These are phyloP conservation scores for Zelopaecilomyces penicillatus DNA, from an alignment of 2,329 filamentous ascomycete genomes.

Conservation along the genomic window DNA sequence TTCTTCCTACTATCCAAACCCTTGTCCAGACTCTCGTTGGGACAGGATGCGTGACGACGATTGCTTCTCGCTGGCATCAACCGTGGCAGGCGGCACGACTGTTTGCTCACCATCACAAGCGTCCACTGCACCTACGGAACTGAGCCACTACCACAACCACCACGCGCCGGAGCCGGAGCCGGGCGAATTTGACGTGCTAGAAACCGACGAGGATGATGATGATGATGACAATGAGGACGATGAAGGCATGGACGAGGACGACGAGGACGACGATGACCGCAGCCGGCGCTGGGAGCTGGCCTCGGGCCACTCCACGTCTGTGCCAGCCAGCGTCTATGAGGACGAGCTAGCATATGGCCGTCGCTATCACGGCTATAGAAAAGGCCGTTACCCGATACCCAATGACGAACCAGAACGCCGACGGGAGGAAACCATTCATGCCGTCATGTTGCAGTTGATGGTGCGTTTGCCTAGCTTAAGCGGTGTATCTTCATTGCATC, in stretches of 20 bases:
- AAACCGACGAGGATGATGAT: slow-evolving; percentile 15
- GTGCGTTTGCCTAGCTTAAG: slow-evolving; percentile 13
- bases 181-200: no score
- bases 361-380: slow-evolving; percentile 35
- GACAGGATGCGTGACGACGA: slow-evolving; percentile 13
- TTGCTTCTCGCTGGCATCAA: slow-evolving; percentile 24
- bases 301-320: slow-evolving; percentile 24
- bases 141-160: slow-evolving; percentile 3
- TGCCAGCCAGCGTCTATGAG: slow-evolving; percentile 24
- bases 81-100: slow-evolving; percentile 16
- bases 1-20: neutral
- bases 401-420: slow-evolving; percentile 39
- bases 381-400: slow-evolving; percentile 37
- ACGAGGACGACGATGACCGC: slow-evolving; percentile 10
- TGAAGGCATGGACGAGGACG: slow-evolving; percentile 7
- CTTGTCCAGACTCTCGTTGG: slow-evolving; percentile 5
- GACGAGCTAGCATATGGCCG: slow-evolving; percentile 26
- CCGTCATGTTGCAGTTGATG: slow-evolving; percentile 35
- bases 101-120: slow-evolving; percentile 8
- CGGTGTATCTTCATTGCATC: no score
- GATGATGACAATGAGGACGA: slow-evolving; percentile 23
- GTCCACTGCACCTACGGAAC: slow-evolving; percentile 1
- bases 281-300: slow-evolving; percentile 14
- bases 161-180: slow-evolving; percentile 1
- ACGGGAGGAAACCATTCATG: slow-evolving; percentile 38